Evolutionary conservation across 768 basidiomycete genomes (phyloP), one percentile per base, ranked within the genome.

Genomic region (Filobasidium wieringae): DNA sequence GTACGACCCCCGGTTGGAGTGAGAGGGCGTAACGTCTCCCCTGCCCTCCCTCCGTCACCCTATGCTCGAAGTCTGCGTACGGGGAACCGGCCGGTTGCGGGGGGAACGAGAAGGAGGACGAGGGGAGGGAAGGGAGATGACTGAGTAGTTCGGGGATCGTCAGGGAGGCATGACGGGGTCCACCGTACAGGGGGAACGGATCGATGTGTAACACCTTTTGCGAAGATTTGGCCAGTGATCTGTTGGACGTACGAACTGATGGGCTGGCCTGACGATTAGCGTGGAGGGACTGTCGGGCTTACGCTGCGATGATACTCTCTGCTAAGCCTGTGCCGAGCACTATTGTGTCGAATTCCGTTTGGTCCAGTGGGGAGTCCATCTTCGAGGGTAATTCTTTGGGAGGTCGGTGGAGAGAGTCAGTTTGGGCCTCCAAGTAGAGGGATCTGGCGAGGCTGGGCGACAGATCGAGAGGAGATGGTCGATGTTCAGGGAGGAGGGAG

Each of bases 261-360:
- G 55, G 5, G 15, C 7, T 4, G 54, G 19, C 31, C n/a, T 8
- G 9, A 36, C 40, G 36, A 53, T 19, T 29, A 55, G 54, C 32
- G 39, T 32, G 47, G 9, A 51, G 49, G 53, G 51, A 45, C 49
- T 52, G 34, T 47, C 32, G n/a, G 32, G 75, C 88, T 81, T 76
- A 93, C 89, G 91, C 88, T 63, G 91, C 88, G 51, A 80, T 74
- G 33, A 96, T 88, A 11, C 89, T 89, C 68, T 92, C 84, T 33
- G 84, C 79, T 4, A 96, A 61, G 2, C 75, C 75, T 15, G 77
- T 78, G n/a, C 77, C 77, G 22, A 78, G 56, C 15, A 79, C 67
- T 19, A 76, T 68, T 8, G 74, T 72, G 58, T 79, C 77, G 63
- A 77, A 78, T 30, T 68, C 57, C n/a, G n/a, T n/a, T n/a, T n/a